Base-by-base conservation (phyloP, 345 rosid genomes). In the Nasturtium officinale region DNA sequence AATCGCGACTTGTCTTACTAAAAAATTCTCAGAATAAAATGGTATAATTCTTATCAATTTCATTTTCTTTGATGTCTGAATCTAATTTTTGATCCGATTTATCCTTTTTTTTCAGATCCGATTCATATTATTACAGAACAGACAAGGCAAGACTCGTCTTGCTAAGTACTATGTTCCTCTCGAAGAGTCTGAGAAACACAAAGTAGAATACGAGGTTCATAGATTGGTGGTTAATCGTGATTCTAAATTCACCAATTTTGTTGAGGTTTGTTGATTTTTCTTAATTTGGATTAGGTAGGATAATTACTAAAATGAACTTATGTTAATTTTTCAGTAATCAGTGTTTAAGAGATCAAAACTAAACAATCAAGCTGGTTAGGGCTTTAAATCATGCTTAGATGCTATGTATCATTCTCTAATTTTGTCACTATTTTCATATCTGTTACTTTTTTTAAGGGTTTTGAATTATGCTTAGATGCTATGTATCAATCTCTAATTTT, bases 61-160 rank as follows among this genome's bases (percentile, higher is more conserved):
- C 6, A 1, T 50, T 50, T 21, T 23, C 16, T 45, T 45, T 3
- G 18, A 45, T 45, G 2, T 51, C 30, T 2, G 16, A 10, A 2
- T 51, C 56, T 3, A 16, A 23, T 5, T 5, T 23, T 23, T 51
- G 30, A 51, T 51, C 30, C 30, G 8, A 45, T 45, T 17, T 45
- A 6, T 45, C 17, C 17, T 4, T 26, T 1, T 21, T n/a, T 18
- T 52, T 59, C 87, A 92, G 98, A 94, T 94, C 96, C 97, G 98
- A 23, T 91, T 94, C 88, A 91, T 94, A 62, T 85, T 94, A 75
- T 78, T 94, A 77, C 98, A 94, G 83, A 94, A 94, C 84, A 86
- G 98, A 83, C 96, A 94, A 79, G 98, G 98, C 9, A 94, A 94
- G 91, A 94, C 98, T 67, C 97, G 98, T 81, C 96, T 94, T 7